phyloP scores from a whole-genome alignment of 306 rosid genomes.

The Senna tora region DNA sequence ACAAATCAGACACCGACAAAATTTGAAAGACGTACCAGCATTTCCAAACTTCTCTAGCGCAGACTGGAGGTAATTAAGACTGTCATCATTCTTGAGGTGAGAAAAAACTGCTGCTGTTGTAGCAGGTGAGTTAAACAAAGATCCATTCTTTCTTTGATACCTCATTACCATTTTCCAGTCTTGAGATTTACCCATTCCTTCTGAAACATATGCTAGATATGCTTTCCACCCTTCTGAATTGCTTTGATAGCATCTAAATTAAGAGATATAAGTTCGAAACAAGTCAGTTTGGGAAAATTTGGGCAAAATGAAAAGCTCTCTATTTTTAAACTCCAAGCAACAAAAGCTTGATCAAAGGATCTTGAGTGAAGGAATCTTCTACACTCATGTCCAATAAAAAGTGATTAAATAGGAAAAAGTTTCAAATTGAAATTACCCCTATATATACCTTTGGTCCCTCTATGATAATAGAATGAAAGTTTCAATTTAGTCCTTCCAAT shows the following conservation, averaged over 20 bases:
- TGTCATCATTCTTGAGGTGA: constrained; percentile 57
- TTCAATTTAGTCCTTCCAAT: no score
- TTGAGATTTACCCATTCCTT: constrained; percentile 61
- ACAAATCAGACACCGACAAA: background rate
- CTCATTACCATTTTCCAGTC: constrained; percentile 69
- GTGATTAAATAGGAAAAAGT: no score
- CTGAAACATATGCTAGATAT: constrained; percentile 79
- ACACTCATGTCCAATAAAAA: no score
- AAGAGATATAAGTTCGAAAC: constrained; percentile 19
- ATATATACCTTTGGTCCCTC: no score
- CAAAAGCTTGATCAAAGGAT: background rate
- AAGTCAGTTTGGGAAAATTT: constrained; percentile 5
- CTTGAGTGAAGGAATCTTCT: background rate
- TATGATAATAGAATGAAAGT: no score
- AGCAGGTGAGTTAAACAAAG: constrained; percentile 80
- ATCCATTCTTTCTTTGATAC: constrained; percentile 85
- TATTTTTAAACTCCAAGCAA: background rate
- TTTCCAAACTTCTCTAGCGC: constrained; percentile 62
- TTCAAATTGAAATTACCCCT: no score
- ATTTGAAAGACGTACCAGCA: constrained; percentile 56
- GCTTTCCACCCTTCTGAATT: constrained; percentile 68
- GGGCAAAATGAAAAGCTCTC: background rate
- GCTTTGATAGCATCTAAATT: constrained; percentile 48
- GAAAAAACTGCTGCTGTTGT: constrained; percentile 77
- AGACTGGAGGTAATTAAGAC: constrained; percentile 64